Evolutionary conservation across 2,329 filamentous ascomycete species (phyloP), one percentile per base, ranked within the genome.

Genomic region (Ustulina deusta): DNA sequence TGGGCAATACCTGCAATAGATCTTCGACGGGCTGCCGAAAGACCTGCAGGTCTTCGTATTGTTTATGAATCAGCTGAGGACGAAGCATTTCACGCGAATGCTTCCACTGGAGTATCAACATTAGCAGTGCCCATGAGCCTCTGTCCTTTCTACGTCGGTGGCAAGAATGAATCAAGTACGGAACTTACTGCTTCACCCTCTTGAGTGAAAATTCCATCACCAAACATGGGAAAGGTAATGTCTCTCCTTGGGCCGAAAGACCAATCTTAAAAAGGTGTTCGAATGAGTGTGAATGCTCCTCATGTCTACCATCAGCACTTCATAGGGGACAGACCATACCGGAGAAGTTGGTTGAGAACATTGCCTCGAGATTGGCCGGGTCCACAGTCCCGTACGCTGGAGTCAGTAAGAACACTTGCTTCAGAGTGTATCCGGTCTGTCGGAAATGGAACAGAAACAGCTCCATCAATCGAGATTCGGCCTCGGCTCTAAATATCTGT

Each of bases 161-260:
- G n/a, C 10, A 25, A 46, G n/a, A 10, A 9, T 9, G 51, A 17
- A n/a, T 48, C 17, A 54, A 56, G 9, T 0, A 27, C 2, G 11
- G 1, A 36, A 68, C 68, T 59, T 46, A 70, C 68, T 29, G 72
- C 72, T 20, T 74, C 69, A 9, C 77, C 78, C 17, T 78, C 74
- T 34, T 78, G 75, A 2, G 79, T 77, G 66, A 81, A 80, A 65
- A 81, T 78, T 27, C 79, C 78, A 54, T 78, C 74, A 0, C 79
- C 79, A 9, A 80, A 72, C 57, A 80, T 68, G 0, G 79, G 79
- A 63, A 73, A 73, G n/a, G 73, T 71, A 48, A 75, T 73, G 15
- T 66, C 68, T n/a, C 73, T 71, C 22, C 72, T 68, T 25, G 72
- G 73, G 10, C 72, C 72, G 32, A 74, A 62, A 11, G 72, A 73